Conservation (phyloP, 805 yeast genomes). For the Lipomyces sp. region DNA sequence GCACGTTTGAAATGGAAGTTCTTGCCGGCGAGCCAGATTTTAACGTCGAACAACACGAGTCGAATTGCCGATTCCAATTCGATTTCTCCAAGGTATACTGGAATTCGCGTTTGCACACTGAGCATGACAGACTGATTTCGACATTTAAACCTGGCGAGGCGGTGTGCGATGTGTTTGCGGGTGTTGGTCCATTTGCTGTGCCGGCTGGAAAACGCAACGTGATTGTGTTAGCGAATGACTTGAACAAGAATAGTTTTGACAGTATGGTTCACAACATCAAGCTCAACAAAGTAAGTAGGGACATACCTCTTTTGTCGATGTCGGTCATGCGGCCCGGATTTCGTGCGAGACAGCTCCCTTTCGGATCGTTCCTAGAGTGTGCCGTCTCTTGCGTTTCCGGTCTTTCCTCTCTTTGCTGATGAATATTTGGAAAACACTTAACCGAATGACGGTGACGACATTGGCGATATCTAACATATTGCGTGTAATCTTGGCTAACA, state of each 20-base stretch:
- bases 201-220: conserved; percentile 90
- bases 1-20: conserved; percentile 93
- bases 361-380: conserved; percentile 21
- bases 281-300: conserved; percentile 60
- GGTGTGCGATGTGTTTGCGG: conserved; percentile 95
- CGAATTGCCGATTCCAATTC: conserved; percentile 81
- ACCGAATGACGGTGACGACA: conserved; percentile 32
- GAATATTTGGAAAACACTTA: conserved; percentile 32
- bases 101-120: conserved; percentile 94
- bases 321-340: conserved; percentile 16
- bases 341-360: conserved; percentile 22
- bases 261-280: conserved; percentile 68
- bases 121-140: conserved; percentile 79
- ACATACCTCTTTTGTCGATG: background rate
- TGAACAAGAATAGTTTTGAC: conserved; percentile 84
- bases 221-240: conserved; percentile 86
- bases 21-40: conserved; percentile 83
- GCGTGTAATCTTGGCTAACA: background rate
- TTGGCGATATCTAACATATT: conserved; percentile 29
- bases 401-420: conserved; percentile 34
- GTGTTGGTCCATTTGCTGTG: conserved; percentile 97
- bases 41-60: conserved; percentile 73
- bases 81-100: conserved; percentile 95
- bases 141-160: conserved; percentile 67
- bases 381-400: conserved; percentile 33